A percentile compares a stretch with the other conserved stretches of the same genome.
phyloP scores from a whole-genome alignment of 257 asterid species.

The Handroanthus guayacan region DNA sequence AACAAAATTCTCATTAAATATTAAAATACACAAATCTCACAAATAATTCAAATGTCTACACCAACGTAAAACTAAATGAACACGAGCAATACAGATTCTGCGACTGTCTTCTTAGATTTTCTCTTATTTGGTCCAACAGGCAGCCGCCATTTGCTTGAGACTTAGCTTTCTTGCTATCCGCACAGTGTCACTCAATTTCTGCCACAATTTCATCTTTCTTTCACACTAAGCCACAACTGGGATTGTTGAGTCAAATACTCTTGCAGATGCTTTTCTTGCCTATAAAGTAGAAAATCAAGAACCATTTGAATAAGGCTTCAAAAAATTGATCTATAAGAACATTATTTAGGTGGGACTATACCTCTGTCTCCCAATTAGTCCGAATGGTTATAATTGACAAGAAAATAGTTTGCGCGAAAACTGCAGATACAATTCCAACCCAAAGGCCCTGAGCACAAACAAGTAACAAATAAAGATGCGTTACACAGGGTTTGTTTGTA shows the following conservation, averaged over 20 bases:
- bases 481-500: too few relatives aligned
- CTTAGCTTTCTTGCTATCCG: background rate
- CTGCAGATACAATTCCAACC: slow-evolving; percentile 66
- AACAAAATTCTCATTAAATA: slow-evolving; percentile 27
- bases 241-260: slow-evolving; percentile 49
- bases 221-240: slow-evolving; percentile 41
- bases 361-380: slow-evolving; percentile 74
- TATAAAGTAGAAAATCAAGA: slow-evolving; percentile 13
- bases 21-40: slow-evolving; percentile 20
- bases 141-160: slow-evolving; percentile 8
- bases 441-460: slow-evolving; percentile 59
- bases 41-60: slow-evolving; percentile 26
- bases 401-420: slow-evolving; percentile 60
- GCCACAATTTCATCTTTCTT: slow-evolving; percentile 12
- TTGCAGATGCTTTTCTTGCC: slow-evolving; percentile 64
- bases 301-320: too few relatives aligned
- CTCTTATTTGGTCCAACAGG: slow-evolving; percentile 22
- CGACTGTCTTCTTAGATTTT: background rate
- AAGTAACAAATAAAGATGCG: background rate
- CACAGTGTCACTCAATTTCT: slow-evolving; percentile 14
- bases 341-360: background rate
- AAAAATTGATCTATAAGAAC: background rate
- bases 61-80: slow-evolving; percentile 15
- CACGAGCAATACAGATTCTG: background rate
- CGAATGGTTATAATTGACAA: slow-evolving; percentile 51